Evolutionary conservation across 2,329 filamentous ascomycete genomes (phyloP), one percentile per base, ranked within the genome.

Genomic region (Penicillium sp.): DNA sequence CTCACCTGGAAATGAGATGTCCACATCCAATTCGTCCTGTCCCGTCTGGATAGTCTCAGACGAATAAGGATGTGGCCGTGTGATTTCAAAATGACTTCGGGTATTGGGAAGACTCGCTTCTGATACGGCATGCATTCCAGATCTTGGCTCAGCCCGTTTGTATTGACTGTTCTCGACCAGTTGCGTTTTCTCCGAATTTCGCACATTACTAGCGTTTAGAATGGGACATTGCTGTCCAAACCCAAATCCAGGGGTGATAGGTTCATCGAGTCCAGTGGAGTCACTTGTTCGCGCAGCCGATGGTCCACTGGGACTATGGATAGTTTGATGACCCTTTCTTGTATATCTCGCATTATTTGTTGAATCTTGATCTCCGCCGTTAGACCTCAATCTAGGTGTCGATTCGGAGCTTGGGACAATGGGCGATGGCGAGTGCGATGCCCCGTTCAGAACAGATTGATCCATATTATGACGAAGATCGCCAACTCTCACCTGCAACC

Each of bases 1-100:
- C n/a, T 62, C 59, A 16, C 57, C 59, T 16, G 57, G 37, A 11
- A 57, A 37, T 16, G 52, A 56, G 1, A 39, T 10, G 45, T 52
- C 52, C n/a, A 33, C 13, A 11, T 59, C 46, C 10, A 33, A n/a
- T n/a, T 31, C 37, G 2, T 43, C 27, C 16, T 22, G n/a, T 2
- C 3, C n/a, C 11, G 16, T 1, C 8, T 16, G 24, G 8, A 10
- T 8, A 11, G 22, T 22, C 11, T 52, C 49, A 33, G 13, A 29
- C 4, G 37, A 9, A n/a, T 3, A 6, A 19, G 4, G 8, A 9
- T 21, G 48, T 21, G 22, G 14, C 14, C 11, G 21, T 19, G 26
- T 3, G 3, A 21, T 42, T 19, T 50, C 48, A 3, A 6, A 22
- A 14, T 19, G 22, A 19, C 3, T 19, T 37, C 6, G 16, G 11